Conservation (phyloP, 179 eudicot species). For the Dionaea muscipula region DNA sequence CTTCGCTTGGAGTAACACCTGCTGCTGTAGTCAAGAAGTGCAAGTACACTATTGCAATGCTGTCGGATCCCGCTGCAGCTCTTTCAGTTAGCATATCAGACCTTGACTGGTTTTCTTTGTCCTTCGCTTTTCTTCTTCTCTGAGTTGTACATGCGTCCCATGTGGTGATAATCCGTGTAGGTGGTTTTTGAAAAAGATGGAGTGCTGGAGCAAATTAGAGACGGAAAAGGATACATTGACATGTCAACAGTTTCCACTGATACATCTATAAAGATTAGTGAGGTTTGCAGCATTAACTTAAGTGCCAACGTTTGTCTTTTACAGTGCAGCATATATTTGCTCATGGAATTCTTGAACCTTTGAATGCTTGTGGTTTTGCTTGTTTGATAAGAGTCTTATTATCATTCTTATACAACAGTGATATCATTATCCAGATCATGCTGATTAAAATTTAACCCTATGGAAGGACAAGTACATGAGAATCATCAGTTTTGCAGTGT, state of each 20-base stretch:
- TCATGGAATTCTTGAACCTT: no score
- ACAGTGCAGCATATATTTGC: not conserved
- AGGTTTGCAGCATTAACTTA: constrained; percentile 39
- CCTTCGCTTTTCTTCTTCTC: not conserved
- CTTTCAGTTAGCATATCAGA: constrained; percentile 47
- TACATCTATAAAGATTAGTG: constrained; percentile 69
- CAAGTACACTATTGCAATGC: constrained; percentile 79
- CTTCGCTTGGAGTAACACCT: constrained; percentile 75
- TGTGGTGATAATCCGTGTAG: constrained; percentile 22
- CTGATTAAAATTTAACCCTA: no score
- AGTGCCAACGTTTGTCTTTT: not conserved
- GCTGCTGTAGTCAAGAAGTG: constrained; percentile 87
- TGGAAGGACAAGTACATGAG: no score
- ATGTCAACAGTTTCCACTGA: constrained; percentile 98
- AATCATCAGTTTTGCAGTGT: no score
- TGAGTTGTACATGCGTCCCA: not conserved
- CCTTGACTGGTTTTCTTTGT: not conserved
- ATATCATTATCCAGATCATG: no score
- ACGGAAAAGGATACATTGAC: constrained; percentile 82
- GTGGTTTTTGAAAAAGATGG: constrained; percentile 80
- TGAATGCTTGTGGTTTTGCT: no score
- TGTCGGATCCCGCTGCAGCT: constrained; percentile 95
- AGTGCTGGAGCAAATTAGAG: constrained; percentile 55
- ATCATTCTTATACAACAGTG: no score
- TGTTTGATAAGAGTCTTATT: no score